Evolutionary conservation across 768 basidiomycete genomes (phyloP), one percentile per base, ranked within the genome.

Genomic region (Neoboletus subvelutipes): DNA sequence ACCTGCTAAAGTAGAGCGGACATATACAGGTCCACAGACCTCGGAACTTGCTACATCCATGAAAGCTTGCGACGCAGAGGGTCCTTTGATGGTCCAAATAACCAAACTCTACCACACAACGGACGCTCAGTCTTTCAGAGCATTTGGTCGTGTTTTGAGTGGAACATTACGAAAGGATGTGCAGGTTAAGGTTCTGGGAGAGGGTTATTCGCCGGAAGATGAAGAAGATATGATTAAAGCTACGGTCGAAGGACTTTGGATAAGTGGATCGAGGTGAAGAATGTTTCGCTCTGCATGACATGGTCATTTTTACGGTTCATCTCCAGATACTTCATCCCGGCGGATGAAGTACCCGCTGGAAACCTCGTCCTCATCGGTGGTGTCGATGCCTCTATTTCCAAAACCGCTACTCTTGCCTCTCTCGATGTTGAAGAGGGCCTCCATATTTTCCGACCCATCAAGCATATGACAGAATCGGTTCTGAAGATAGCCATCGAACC

Each of bases 401-500:
- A 98, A 73, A 94, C 92, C 0, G 97, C 94, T 2, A 99, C 97
- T 0, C 75, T 97, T 24, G 86, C 88, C 5, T 81, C 84, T 26
- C 71, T 80, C 17, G 83, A 87, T 61, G 81, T 87, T 42, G 83
- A 88, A 22, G 93, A 95, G 15, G 94, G 98, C 63, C 80, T 98
- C 4, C 82, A 96, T 73, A 98, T 97, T 69, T 98, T 98, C 87
- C 82, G 85, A 37, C 96, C 97, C 1, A 86, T 99, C 73, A 93
- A 92, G 63, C 97, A 99, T 71, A 90, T 97, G 79, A 97, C 97
- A 5, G 87, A 96, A 71, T 94, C 95, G 1, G 95, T 98, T 18
- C 83, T 99, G 57, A 98, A 98, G 76, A 87, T 99, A 66, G 96
- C 97, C 36, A 97, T 99, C 52, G 97, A 99, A 74, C 97, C 97